These are phyloP conservation scores for Metschnikowia kunwiensis DNA, from an alignment of 805 yeast species.

Conservation along the genomic window DNA sequence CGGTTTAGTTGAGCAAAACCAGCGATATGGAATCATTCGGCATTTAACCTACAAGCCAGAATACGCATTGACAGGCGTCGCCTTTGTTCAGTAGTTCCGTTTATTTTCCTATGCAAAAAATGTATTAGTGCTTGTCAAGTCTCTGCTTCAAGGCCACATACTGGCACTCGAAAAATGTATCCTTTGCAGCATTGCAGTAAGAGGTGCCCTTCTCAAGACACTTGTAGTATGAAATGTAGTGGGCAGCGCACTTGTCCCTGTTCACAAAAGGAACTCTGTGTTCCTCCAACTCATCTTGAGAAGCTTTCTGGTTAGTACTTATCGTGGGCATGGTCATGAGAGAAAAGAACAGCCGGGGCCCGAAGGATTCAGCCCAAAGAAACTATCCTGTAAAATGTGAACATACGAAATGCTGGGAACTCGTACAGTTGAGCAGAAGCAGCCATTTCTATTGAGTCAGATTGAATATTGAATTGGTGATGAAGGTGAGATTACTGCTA, in stretches of 20 bases:
- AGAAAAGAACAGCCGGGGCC: too few species aligned
- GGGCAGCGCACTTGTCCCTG: slow-evolving; percentile 46
- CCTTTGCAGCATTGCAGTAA: slow-evolving; percentile 39
- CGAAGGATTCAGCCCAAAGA: too few species aligned
- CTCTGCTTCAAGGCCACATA: slow-evolving; percentile 42
- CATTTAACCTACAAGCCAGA: too few species aligned
- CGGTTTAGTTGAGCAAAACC: too few species aligned
- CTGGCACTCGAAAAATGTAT: slow-evolving; percentile 44
- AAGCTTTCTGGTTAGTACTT: slow-evolving; percentile 15
- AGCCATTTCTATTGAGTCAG: too few species aligned
- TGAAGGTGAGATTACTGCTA: slow-evolving; percentile 1
- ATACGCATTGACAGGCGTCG: too few species aligned
- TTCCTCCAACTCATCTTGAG: slow-evolving; percentile 37
- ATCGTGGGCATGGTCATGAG: too few species aligned
- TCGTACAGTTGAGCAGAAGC: slow-evolving; percentile 24
- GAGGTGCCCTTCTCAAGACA: slow-evolving; percentile 44
- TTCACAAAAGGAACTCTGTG: slow-evolving; percentile 41
- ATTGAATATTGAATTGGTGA: too few species aligned
- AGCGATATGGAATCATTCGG: too few species aligned
- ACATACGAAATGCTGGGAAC: slow-evolving; percentile 44
- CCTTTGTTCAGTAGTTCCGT: slow-evolving; percentile 1
- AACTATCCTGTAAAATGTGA: neutral
- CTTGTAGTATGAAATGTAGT: slow-evolving; percentile 40
- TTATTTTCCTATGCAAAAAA: slow-evolving; percentile 11
- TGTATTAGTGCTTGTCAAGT: slow-evolving; percentile 26